A percentile compares a stretch with the other conserved stretches of the same genome.
Evolutionary conservation across 306 rosid species (phyloP).

Genomic region (Carpinus fangiana): DNA sequence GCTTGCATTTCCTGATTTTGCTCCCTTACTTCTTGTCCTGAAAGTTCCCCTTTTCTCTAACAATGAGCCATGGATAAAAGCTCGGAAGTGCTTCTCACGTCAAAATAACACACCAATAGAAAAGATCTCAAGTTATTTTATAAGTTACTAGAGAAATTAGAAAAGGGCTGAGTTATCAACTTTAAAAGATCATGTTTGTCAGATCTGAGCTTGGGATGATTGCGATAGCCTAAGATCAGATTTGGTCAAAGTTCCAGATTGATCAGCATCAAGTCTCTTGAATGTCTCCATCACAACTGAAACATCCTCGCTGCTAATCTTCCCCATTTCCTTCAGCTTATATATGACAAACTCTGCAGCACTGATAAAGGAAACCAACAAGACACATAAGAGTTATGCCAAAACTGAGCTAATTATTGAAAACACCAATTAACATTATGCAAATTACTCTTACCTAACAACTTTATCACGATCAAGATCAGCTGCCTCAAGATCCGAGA

Average conservation of each 20-base stretch:
- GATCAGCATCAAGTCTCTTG: conserved; percentile 59
- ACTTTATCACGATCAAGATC: conserved; percentile 77
- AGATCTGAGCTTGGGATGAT: conserved; percentile 16
- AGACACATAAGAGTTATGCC: neutral
- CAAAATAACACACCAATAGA: neutral
- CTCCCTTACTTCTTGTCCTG: neutral
- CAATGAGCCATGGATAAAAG: neutral
- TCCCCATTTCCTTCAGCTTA: conserved; percentile 90
- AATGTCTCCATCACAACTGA: conserved; percentile 57
- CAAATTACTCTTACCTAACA: conserved; percentile 51
- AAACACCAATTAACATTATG: conserved; percentile 7
- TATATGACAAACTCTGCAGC: conserved; percentile 69
- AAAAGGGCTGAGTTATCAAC: neutral
- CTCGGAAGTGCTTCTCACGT: neutral
- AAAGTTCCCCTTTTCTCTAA: neutral
- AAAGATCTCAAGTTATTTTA: neutral
- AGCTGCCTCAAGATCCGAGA: conserved; percentile 71
- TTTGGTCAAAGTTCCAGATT: conserved; percentile 72
- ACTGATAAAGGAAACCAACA: conserved; percentile 32
- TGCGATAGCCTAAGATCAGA: conserved; percentile 45
- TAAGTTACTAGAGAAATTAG: neutral
- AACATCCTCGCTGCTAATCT: conserved; percentile 63
- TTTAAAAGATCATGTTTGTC: neutral
- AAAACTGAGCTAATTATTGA: neutral
- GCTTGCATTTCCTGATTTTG: neutral